These are phyloP conservation scores for Sporothrix dimorphospora DNA, from an alignment of 2,329 filamentous ascomycete genomes.

Conservation along the genomic window DNA sequence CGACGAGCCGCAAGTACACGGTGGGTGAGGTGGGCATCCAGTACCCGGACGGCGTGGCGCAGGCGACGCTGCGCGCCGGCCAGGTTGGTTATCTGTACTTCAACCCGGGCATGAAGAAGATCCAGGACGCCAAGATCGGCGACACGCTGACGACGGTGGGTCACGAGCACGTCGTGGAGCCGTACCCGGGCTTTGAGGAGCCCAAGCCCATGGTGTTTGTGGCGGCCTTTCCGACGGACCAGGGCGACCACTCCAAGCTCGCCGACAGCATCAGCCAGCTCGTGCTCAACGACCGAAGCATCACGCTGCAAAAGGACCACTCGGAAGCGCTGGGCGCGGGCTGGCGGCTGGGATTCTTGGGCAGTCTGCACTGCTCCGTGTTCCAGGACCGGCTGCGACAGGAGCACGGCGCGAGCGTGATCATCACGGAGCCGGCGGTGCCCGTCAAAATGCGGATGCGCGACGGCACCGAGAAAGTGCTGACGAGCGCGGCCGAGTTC, in stretches of 20 bases:
- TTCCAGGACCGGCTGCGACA: constrained; percentile 94
- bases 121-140: constrained; percentile 92
- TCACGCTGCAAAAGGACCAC: constrained; percentile 90
- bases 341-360: constrained; percentile 91
- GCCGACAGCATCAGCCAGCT: constrained; percentile 95
- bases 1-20: constrained; percentile 84
- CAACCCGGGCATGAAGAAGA: constrained; percentile 97
- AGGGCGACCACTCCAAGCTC: constrained; percentile 80
- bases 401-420: constrained; percentile 92
- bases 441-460: constrained; percentile 83
- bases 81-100: constrained; percentile 97
- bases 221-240: constrained; percentile 91
- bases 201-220: constrained; percentile 99
- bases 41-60: constrained; percentile 84
- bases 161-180: constrained; percentile 73
- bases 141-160: constrained; percentile 90
- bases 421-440: constrained; percentile 94
- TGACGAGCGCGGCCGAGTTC: constrained; percentile 86
- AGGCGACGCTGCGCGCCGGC: constrained; percentile 78
- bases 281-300: constrained; percentile 90
- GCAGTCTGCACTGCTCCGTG: constrained; percentile 98
- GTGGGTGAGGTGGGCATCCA: constrained; percentile 97
- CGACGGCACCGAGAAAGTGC: constrained; percentile 75
- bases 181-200: constrained; percentile 91
- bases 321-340: constrained; percentile 92